phyloP scores from a whole-genome alignment of 352 stramenopile genomes.

The Phytophthora cryptogea region DNA sequence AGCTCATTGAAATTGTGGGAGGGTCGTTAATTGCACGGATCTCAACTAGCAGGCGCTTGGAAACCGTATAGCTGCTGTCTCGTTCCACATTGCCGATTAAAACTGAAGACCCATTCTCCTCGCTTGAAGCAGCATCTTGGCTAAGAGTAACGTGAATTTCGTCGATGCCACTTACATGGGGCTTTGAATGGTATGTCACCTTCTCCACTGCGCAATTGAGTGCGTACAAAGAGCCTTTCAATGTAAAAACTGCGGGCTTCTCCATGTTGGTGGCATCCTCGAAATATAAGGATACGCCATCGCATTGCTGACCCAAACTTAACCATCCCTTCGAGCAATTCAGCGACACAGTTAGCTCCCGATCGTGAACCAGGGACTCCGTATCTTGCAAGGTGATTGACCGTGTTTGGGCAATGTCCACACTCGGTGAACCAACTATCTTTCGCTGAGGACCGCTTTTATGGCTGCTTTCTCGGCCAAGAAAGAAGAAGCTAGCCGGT shows the following conservation, averaged over 20 bases:
- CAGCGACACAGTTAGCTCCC: constrained; percentile 33
- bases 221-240: constrained; percentile 35
- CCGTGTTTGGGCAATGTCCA: constrained; percentile 14
- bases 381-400: constrained; percentile 52
- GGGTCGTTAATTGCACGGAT: constrained; percentile 52
- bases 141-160: constrained; percentile 49
- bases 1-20: constrained; percentile 37
- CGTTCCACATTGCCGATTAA: constrained; percentile 1
- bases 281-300: constrained; percentile 11
- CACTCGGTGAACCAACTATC: neutral
- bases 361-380: constrained; percentile 9
- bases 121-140: constrained; percentile 12
- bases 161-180: constrained; percentile 35
- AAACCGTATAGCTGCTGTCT: constrained; percentile 34
- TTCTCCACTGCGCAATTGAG: constrained; percentile 61
- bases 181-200: constrained; percentile 49
- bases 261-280: constrained; percentile 2
- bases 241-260: constrained; percentile 7
- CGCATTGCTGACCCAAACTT: constrained; percentile 36
- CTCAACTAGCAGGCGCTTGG: constrained; percentile 43
- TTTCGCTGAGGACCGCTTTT: constrained; percentile 5
- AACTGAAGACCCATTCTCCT: neutral
- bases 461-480: constrained; percentile 11
- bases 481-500: constrained; percentile 26
- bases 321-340: constrained; percentile 41